Base-by-base conservation (phyloP, 805 yeast species). In the Lipomyces sp. region DNA sequence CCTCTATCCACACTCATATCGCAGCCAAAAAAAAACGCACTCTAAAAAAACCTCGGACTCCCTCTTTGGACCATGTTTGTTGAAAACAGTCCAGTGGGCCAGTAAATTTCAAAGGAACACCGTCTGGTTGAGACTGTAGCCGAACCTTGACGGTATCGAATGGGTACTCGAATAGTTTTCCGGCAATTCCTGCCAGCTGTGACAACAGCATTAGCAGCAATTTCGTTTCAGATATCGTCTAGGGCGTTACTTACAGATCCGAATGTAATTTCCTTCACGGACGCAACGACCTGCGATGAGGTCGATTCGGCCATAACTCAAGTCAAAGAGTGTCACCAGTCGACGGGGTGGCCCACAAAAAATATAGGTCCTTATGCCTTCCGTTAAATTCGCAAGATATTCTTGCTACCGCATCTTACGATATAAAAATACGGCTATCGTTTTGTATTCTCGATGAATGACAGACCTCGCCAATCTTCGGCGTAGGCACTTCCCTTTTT, bases 111-210 rank as follows among this genome's bases (percentile, higher is more conserved):
- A 78, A 68, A 0, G 78, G 76, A 6, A 61, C 53, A 3, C 70
- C 65, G 28, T 80, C 71, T 6, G 89, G 83, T 29, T 86, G 93
- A 1, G 88, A 79, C 63, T 84, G 91, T 28, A 91, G 73, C 51
- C 96, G 74, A 2, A 90, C 98, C 68, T 90, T 90, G 39, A 89
- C 77, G 0, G 97, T 91, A 63, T 90, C 98, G 59, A 90, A 88
- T 0, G 98, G 98, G 62, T 82, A 90, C 67, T 90, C 98, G 13
- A 90, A 78, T 28, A 84, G 61, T 65, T 90, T 91, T 1, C 95
- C 96, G 3, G 81, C 67, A 48, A 87, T 83, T 14, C 98, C 98
- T 0, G 96, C 79, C 1, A 77, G 60, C 2, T 55, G 19, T 3
- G 10, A 32, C 13, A 24, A 11, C n/a, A 42, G 8, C 2, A 23